Conservation (phyloP, 2,329 filamentous ascomycete genomes). For the Trichoderma guizhouense region DNA sequence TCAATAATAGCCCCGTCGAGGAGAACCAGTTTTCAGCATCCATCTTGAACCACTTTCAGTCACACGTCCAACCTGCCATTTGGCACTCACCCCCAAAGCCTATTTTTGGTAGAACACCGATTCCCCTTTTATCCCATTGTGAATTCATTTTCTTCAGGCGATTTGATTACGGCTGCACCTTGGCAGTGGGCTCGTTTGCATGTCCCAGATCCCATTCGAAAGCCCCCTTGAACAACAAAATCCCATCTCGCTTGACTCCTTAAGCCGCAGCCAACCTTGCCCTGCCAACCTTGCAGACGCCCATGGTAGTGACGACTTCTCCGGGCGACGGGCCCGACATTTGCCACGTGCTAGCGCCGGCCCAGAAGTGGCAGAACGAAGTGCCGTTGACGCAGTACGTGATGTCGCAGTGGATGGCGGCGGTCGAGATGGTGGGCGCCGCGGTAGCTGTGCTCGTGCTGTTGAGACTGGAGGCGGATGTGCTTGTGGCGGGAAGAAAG, state of each 20-base stretch:
- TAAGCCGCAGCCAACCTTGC: not conserved
- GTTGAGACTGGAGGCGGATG: not conserved
- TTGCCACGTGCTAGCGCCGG: conserved; percentile 37
- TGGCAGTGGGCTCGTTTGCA: not conserved
- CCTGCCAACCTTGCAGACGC: conserved; percentile 21
- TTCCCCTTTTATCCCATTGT: no score
- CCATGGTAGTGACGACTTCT: conserved; percentile 34
- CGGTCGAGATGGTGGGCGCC: not conserved
- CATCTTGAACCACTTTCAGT: not conserved
- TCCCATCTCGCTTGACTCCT: not conserved
- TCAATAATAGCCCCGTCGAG: not conserved
- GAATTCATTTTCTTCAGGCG: not conserved
- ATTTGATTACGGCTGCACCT: not conserved
- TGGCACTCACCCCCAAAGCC: not conserved
- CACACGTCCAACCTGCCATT: not conserved
- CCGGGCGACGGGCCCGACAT: conserved; percentile 35
- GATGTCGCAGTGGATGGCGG: conserved; percentile 31
- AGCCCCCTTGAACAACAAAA: not conserved
- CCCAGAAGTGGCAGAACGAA: conserved; percentile 40
- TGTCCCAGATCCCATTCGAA: not conserved
- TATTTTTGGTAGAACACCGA: not conserved
- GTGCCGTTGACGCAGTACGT: conserved; percentile 34
- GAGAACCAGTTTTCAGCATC: not conserved
- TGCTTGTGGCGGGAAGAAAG: not conserved
- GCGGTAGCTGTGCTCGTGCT: not conserved